Evolutionary conservation across 2,329 filamentous ascomycete genomes (phyloP).

Genomic region (Colletotrichum chrysophilum): DNA sequence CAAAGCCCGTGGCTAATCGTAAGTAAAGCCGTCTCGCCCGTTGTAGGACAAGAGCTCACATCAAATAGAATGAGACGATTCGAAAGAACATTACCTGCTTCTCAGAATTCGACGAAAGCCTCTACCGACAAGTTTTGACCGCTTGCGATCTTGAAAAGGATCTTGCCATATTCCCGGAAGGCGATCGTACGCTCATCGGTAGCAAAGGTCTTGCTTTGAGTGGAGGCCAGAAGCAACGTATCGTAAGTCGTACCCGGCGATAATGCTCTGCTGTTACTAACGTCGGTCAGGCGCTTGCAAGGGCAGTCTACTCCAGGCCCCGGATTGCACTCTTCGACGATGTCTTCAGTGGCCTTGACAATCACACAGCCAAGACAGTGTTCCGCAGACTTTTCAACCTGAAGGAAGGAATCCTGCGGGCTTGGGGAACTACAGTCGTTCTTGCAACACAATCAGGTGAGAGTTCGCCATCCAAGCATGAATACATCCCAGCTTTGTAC

Average conservation of each 20-base stretch:
- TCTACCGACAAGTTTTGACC: constrained; percentile 29
- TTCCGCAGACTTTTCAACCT: constrained; percentile 33
- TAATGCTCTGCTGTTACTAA: neutral
- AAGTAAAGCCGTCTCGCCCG: neutral
- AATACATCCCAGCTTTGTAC: neutral
- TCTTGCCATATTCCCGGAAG: constrained; percentile 33
- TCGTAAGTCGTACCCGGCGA: constrained; percentile 29
- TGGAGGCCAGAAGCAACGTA: constrained; percentile 50
- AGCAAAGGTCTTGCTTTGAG: constrained; percentile 50
- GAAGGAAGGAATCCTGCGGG: constrained; percentile 29
- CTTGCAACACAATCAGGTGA: constrained; percentile 39
- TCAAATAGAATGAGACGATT: constrained; percentile 34
- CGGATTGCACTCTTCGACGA: constrained; percentile 40
- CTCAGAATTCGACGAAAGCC: constrained; percentile 26
- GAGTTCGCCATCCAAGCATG: neutral
- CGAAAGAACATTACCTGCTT: constrained; percentile 39
- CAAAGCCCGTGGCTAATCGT: constrained; percentile 39
- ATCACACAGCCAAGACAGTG: constrained; percentile 34
- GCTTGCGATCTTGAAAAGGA: constrained; percentile 39
- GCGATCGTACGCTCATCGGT: constrained; percentile 45
- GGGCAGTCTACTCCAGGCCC: constrained; percentile 40
- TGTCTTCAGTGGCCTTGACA: constrained; percentile 42
- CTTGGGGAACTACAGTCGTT: constrained; percentile 37
- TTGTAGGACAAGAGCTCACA: neutral
- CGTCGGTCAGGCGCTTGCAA: constrained; percentile 36